Conservation (phyloP, 2,329 filamentous ascomycete genomes). For the Metarhizium brunneum region DNA sequence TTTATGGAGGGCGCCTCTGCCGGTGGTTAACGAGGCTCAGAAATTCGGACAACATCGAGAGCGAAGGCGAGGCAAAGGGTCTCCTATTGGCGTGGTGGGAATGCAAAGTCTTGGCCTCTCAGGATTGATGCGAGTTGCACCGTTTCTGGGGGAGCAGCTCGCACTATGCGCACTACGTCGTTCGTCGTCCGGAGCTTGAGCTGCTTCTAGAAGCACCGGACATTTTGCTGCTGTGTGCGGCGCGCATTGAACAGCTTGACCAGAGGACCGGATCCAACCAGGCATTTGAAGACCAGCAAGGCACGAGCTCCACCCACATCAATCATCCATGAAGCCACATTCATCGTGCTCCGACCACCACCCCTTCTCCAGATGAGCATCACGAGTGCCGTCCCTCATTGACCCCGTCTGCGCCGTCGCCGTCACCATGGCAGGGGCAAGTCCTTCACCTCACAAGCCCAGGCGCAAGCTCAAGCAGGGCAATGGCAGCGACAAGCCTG, state of each 20-base stretch:
- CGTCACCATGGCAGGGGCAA: constrained; percentile 35
- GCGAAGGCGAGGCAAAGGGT: neutral
- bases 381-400: neutral
- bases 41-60: neutral
- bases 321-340: neutral
- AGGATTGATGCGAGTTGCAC: neutral
- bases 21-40: neutral
- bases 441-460: constrained; percentile 48
- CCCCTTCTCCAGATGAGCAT: neutral
- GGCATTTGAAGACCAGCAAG: too few relatives aligned
- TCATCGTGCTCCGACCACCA: neutral
- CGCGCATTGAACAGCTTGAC: neutral
- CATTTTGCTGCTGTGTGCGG: too few relatives aligned
- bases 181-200: neutral
- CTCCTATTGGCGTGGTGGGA: too few relatives aligned
- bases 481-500: constrained; percentile 27
- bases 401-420: constrained; percentile 5
- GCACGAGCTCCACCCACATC: too few relatives aligned
- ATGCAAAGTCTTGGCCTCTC: neutral
- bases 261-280: too few relatives aligned
- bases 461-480: constrained; percentile 44
- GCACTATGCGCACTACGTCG: neutral
- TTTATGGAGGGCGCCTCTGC: constrained; percentile 1
- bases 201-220: too few relatives aligned
- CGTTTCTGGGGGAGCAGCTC: neutral